These are phyloP conservation scores for Tetrapisispora nanseiensis DNA, from an alignment of 805 yeast species.

Conservation along the genomic window DNA sequence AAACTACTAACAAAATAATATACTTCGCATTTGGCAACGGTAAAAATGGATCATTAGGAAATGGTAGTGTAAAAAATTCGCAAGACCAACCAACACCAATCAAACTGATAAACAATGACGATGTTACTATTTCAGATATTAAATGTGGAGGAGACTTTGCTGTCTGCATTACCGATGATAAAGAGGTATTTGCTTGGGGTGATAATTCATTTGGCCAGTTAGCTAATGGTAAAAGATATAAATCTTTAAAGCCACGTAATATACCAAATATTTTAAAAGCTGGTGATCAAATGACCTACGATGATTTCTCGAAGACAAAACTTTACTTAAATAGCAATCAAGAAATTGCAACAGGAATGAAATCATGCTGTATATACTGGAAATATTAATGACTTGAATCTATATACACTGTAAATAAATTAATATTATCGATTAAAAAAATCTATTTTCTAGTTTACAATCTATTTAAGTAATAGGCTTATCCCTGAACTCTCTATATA, in stretches of 20 bases:
- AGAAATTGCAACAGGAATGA: slow-evolving; percentile 51
- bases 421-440: no score
- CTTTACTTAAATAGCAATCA: slow-evolving; percentile 45
- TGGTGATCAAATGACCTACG: slow-evolving; percentile 11
- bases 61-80: slow-evolving; percentile 64
- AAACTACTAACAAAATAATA: slow-evolving; percentile 25
- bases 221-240: slow-evolving; percentile 69
- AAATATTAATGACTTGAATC: slow-evolving; percentile 16
- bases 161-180: slow-evolving; percentile 48
- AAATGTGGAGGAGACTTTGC: slow-evolving; percentile 42
- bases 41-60: slow-evolving; percentile 75
- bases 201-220: slow-evolving; percentile 74
- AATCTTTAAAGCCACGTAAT: slow-evolving; percentile 43
- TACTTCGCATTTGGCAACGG: slow-evolving; percentile 75
- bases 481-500: no score
- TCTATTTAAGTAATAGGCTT: no score
- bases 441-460: no score
- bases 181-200: slow-evolving; percentile 74
- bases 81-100: slow-evolving; percentile 57
- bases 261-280: slow-evolving; percentile 57
- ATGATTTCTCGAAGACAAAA: slow-evolving; percentile 28
- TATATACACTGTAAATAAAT: neutral
- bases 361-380: slow-evolving; percentile 56
- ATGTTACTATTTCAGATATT: slow-evolving; percentile 31
- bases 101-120: slow-evolving; percentile 7